Percentiles rank a stretch among this genome's conserved stretches.
phyloP scores from a whole-genome alignment of 306 rosid genomes.

The Prunus padus region DNA sequence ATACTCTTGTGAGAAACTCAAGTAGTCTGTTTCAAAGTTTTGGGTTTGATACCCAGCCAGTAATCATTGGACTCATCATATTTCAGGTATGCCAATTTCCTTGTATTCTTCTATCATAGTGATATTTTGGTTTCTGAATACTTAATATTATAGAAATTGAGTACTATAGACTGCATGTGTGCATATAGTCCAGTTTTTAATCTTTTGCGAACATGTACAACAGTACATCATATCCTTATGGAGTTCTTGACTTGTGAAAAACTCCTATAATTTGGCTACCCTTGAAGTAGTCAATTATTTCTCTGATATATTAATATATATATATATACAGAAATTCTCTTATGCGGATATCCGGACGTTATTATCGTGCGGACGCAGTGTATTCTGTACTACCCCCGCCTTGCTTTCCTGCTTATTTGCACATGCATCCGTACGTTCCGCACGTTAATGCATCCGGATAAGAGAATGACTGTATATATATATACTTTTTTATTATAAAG shows the following conservation, averaged over 20 bases:
- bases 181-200: background rate
- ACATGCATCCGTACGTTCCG: no score
- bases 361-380: no score
- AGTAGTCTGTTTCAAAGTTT: constrained; percentile 77
- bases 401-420: no score
- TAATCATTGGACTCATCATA: constrained; percentile 84
- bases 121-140: background rate
- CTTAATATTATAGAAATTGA: background rate
- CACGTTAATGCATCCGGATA: no score
- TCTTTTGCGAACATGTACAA: background rate
- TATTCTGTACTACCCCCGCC: no score
- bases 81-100: constrained; percentile 68
- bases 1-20: constrained; percentile 90
- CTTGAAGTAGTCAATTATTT: background rate
- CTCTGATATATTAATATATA: background rate
- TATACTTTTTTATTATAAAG: background rate
- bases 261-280: background rate
- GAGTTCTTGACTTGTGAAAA: background rate
- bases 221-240: background rate
- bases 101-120: background rate
- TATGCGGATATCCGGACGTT: no score
- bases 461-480: no score
- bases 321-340: no score
- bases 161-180: background rate
- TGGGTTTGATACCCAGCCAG: constrained; percentile 94